phyloP scores from a whole-genome alignment of 2,329 filamentous ascomycete genomes.

The Sarocladium kiliense region DNA sequence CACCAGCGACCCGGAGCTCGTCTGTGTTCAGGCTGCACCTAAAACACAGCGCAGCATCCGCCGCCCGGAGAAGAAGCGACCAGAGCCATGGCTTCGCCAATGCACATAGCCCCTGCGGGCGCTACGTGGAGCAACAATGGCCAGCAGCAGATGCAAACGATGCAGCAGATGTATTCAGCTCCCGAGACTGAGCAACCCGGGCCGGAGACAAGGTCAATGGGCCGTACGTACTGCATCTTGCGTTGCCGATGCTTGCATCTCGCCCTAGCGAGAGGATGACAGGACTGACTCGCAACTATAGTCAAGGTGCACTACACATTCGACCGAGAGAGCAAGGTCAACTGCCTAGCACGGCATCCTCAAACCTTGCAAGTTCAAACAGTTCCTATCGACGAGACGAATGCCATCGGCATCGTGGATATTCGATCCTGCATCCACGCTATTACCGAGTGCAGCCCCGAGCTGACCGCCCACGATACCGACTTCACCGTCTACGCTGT shows the following conservation, averaged over 20 bases:
- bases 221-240: conserved; percentile 46
- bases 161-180: conserved; percentile 19
- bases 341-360: conserved; percentile 82
- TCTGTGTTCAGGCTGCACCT: not conserved
- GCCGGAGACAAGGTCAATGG: conserved; percentile 59
- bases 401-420: conserved; percentile 81
- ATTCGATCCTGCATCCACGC: conserved; percentile 82
- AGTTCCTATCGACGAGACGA: conserved; percentile 72
- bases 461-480: conserved; percentile 62
- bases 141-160: conserved; percentile 21
- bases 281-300: conserved; percentile 28
- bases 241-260: conserved; percentile 15
- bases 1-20: conserved; percentile 5
- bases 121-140: conserved; percentile 25
- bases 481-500: conserved; percentile 97
- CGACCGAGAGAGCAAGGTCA: conserved; percentile 80
- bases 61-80: conserved; percentile 6
- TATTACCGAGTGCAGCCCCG: conserved; percentile 73
- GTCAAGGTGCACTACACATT: conserved; percentile 98
- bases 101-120: conserved; percentile 24
- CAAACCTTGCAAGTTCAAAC: conserved; percentile 76
- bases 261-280: conserved; percentile 13
- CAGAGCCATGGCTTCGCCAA: conserved; percentile 34
- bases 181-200: conserved; percentile 38
- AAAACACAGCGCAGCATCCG: conserved; percentile 8